Evolutionary conservation across 345 rosid species (phyloP).

Genomic region (Laguncularia racemosa): DNA sequence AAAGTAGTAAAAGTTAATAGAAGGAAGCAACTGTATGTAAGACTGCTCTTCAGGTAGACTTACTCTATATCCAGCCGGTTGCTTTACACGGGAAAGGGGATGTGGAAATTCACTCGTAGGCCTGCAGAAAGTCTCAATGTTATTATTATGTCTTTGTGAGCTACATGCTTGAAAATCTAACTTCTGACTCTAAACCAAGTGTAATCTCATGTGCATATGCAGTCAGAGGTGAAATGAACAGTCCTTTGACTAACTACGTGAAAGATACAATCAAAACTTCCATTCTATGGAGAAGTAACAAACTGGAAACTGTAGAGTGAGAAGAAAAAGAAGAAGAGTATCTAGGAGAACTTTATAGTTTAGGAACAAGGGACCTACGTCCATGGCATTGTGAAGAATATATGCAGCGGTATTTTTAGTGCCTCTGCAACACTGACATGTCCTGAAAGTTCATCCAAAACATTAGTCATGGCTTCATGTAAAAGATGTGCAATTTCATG

Average conservation of each 20-base stretch:
- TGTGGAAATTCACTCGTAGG: constrained; percentile 56
- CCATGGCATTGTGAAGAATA: constrained; percentile 62
- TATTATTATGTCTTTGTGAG: not conserved
- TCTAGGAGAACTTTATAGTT: not conserved
- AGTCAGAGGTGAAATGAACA: too few species aligned
- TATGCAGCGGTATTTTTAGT: constrained; percentile 38
- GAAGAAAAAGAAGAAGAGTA: constrained; percentile 14
- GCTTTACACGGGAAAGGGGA: constrained; percentile 51
- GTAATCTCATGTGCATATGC: too few species aligned
- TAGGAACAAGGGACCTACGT: constrained; percentile 32
- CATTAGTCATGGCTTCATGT: not conserved
- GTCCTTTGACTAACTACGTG: too few species aligned
- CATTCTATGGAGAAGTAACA: constrained; percentile 5
- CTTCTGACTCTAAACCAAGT: too few species aligned
- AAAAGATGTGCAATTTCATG: too few species aligned
- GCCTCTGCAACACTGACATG: constrained; percentile 49
- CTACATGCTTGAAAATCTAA: too few species aligned
- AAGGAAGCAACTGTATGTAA: not conserved
- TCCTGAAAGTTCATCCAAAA: constrained; percentile 21
- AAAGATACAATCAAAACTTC: constrained; percentile 3
- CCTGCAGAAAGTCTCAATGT: constrained; percentile 20
- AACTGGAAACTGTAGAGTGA: constrained; percentile 11
- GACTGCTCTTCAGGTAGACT: constrained; percentile 11
- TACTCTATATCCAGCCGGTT: constrained; percentile 35
- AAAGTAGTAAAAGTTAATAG: not conserved